A percentile compares a stretch with the other conserved stretches of the same genome.
These are phyloP conservation scores for Rhizopogon roseolus DNA, from an alignment of 768 basidiomycete genomes.

Conservation along the genomic window DNA sequence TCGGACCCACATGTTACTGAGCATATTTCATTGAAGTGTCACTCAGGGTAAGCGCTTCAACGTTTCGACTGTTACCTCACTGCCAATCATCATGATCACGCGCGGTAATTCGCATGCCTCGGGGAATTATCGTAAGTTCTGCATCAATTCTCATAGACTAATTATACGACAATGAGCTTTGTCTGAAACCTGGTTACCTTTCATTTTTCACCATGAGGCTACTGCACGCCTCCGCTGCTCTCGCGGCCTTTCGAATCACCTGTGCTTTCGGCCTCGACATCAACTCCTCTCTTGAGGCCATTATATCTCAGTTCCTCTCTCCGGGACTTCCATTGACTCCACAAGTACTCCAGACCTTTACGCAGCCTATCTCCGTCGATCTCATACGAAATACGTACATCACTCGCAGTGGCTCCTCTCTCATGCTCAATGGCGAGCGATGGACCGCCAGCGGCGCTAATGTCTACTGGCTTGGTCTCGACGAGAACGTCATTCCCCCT, in stretches of 20 bases:
- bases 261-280: neutral
- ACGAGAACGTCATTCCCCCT: conserved; percentile 24
- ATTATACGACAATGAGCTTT: neutral
- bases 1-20: too few species aligned
- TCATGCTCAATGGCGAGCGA: conserved; percentile 1
- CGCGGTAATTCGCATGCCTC: neutral
- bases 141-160: neutral
- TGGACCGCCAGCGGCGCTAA: conserved; percentile 15
- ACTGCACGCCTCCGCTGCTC: neutral
- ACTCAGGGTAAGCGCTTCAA: neutral
- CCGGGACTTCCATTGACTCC: neutral
- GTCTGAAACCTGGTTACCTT: neutral
- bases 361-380: neutral
- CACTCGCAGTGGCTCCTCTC: conserved; percentile 1
- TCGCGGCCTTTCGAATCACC: neutral
- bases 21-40: too few species aligned
- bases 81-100: neutral
- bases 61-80: neutral
- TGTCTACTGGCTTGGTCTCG: conserved; percentile 29
- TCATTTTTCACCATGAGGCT: neutral
- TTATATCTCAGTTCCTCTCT: neutral
- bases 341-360: neutral
- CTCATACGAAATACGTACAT: neutral
- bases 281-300: neutral
- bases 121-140: neutral